Percentiles rank a stretch among this genome's conserved stretches.
Conservation (phyloP, 805 yeast genomes). For the Ogataea paraovalis region DNA sequence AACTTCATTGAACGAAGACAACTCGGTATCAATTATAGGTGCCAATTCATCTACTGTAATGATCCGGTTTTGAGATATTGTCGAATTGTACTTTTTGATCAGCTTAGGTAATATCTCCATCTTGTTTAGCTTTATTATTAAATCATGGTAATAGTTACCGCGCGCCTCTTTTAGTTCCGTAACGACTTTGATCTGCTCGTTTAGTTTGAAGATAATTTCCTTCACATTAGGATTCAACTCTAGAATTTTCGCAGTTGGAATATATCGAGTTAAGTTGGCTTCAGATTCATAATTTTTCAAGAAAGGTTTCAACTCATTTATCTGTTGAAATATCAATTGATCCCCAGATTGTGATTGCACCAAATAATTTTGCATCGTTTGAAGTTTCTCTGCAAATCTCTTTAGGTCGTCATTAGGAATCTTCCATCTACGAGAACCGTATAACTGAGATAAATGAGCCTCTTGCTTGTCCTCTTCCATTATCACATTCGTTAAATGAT, state of each 20-base stretch:
- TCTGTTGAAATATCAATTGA: conserved; percentile 42
- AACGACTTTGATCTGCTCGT: conserved; percentile 31
- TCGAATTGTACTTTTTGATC: conserved; percentile 26
- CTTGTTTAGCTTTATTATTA: conserved; percentile 43
- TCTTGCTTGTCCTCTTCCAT: conserved; percentile 55
- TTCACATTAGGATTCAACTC: conserved; percentile 33
- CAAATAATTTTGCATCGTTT: conserved; percentile 45
- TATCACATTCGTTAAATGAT: conserved; percentile 44
- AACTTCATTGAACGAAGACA: conserved; percentile 44
- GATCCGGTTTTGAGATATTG: conserved; percentile 15
- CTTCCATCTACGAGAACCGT: conserved; percentile 55
- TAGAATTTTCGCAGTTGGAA: conserved; percentile 39
- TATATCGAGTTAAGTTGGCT: conserved; percentile 28
- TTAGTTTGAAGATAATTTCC: conserved; percentile 32
- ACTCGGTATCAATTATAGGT: conserved; percentile 38
- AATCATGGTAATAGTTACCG: conserved; percentile 35
- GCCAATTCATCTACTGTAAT: conserved; percentile 34
- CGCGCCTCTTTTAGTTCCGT: conserved; percentile 35
- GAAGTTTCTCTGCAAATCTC: conserved; percentile 37
- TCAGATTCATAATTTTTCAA: conserved; percentile 36
- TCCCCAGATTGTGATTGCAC: conserved; percentile 63
- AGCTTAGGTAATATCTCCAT: conserved; percentile 50
- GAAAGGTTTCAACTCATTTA: conserved; percentile 43
- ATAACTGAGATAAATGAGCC: conserved; percentile 41
- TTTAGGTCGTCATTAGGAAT: neutral